Percentiles rank a stretch among this genome's conserved stretches.
Conservation (phyloP, 306 rosid genomes). For the Medicago truncatula region DNA sequence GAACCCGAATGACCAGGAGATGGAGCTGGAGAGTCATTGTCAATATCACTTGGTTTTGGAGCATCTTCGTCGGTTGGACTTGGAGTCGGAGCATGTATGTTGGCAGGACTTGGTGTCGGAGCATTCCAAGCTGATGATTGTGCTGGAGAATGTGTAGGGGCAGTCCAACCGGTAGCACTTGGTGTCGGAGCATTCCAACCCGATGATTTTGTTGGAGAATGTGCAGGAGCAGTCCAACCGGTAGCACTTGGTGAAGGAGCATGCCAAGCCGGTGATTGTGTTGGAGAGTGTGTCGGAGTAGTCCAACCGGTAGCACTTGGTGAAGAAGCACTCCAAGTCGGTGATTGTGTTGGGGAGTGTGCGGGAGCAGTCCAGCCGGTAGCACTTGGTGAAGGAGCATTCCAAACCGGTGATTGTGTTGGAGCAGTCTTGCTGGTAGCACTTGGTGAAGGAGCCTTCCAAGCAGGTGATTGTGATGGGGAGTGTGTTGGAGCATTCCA, state of each 20-base stretch:
- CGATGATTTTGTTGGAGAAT: background rate
- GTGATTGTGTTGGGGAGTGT: background rate
- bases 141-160: background rate
- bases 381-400: background rate
- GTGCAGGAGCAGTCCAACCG: background rate
- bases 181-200: no score
- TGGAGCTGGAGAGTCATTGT: conserved; percentile 6
- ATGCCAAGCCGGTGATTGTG: background rate
- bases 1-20: conserved; percentile 39
- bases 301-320: background rate
- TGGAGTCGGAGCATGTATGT: background rate
- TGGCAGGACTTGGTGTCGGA: background rate
- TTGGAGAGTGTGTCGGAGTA: background rate
- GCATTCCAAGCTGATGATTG: background rate
- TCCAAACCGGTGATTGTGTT: no score
- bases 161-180: no score
- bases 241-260: no score
- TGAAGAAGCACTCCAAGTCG: background rate
- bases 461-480: background rate
- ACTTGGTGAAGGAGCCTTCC: background rate
- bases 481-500: no score
- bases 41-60: no score
- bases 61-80: no score
- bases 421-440: no score
- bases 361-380: no score